These are phyloP conservation scores for Lasiosphaeriaceae sp. DNA, from an alignment of 495 filamentous ascomycete genomes.

Conservation along the genomic window DNA sequence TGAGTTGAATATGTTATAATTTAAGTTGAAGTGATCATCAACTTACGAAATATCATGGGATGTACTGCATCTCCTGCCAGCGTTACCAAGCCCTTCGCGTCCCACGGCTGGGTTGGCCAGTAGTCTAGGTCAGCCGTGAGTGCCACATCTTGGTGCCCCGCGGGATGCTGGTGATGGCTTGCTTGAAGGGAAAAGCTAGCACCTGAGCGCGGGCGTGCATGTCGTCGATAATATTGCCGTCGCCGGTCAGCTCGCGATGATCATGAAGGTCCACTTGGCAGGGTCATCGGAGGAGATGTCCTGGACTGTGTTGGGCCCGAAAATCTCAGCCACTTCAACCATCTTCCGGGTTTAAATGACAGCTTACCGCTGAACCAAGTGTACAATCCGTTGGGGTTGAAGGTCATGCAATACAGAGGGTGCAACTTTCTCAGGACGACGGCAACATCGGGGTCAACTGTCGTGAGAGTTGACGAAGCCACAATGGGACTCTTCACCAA, in stretches of 20 bases:
- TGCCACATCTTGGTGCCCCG: slow-evolving; percentile 17
- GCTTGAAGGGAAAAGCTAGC: slow-evolving; percentile 18
- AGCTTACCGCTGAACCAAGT: slow-evolving; percentile 18
- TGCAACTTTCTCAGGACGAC: slow-evolving; percentile 23
- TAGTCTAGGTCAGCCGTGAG: slow-evolving; percentile 14
- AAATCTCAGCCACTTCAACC: not conserved
- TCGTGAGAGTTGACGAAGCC: not conserved
- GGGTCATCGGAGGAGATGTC: slow-evolving; percentile 16
- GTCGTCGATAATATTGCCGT: slow-evolving; percentile 9
- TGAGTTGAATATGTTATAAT: not conserved
- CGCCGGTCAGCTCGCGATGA: slow-evolving; percentile 18
- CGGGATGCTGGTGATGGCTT: slow-evolving; percentile 16
- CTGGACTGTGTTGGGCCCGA: slow-evolving; percentile 9
- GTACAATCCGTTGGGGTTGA: slow-evolving; percentile 28
- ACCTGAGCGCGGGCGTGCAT: slow-evolving; percentile 4
- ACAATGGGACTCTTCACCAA: not conserved
- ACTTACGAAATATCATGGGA: slow-evolving; percentile 43
- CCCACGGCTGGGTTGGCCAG: slow-evolving; percentile 36
- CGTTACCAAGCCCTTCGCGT: slow-evolving; percentile 40
- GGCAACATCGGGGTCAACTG: slow-evolving; percentile 2
- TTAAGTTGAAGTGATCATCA: not conserved
- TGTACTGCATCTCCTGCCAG: slow-evolving; percentile 51
- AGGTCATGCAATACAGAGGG: slow-evolving; percentile 20
- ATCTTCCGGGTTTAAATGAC: not conserved
- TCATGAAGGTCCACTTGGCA: slow-evolving; percentile 21